Base-by-base conservation (phyloP, 169 alveolate species). In the Perkinsus chesapeaki region DNA sequence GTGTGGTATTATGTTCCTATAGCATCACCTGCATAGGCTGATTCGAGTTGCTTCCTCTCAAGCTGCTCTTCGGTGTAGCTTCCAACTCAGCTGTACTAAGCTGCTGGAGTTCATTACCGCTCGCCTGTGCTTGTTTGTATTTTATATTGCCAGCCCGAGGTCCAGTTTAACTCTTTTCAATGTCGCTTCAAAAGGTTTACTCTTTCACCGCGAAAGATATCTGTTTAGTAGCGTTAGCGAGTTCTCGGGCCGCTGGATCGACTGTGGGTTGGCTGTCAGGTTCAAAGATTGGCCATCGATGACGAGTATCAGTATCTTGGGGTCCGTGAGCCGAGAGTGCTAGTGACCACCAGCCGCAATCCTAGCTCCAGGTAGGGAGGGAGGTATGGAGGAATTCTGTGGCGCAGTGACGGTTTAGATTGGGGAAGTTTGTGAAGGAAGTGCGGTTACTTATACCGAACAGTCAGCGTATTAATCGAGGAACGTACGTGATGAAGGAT, bases 381-480 rank as follows among this genome's bases (percentile, higher is more conserved):
- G n/a, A n/a, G n/a, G n/a, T n/a, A 93, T 95, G 99, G 39, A 95
- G 97, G 94, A 98, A 98, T 92, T 98, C 99, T 95, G 98, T 98
- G 93, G 98, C 98, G 96, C 99, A 98, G 95, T 99, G 39, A 34
- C 94, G 82, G 82, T 20, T 60, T 23, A 60, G 99, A 93, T 95
- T 99, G 39, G 96, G 97, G 94, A 98, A 98, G 93, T 99, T 99
- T 95, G 98, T 98, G 93, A 99, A 98, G 96, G 99, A 99, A 95
- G 94, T 99, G 93, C 95, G 99, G 92, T 96, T 99, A 38, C 93
- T 99, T 73, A 96, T 98, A 92, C 99, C 99, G 7, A 98, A 98
- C 96, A 95, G 99, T 92, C 98, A 98, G 92, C 97, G 99, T 94
- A 96, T 98, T 91, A 99, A 99, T 95, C 97, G 99, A 94, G 99